Evolutionary conservation across 306 rosid species (phyloP).

Genomic region (Acacia crassicarpa): DNA sequence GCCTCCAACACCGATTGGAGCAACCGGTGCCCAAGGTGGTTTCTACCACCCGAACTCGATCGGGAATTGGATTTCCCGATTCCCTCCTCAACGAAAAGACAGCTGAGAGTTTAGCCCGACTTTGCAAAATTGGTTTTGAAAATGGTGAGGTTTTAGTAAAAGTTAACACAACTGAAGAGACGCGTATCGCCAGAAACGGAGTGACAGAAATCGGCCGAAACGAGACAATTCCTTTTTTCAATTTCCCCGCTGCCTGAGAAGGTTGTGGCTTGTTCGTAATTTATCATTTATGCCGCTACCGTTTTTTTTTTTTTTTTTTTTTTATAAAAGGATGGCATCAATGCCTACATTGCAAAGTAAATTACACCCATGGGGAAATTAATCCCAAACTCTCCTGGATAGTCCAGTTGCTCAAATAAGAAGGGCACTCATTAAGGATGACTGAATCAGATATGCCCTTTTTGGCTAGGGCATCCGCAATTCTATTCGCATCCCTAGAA

Average conservation of each 20-base stretch:
- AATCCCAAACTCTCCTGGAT: too few species aligned
- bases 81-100: not conserved
- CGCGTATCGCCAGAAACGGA: constrained; percentile 4
- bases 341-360: too few species aligned
- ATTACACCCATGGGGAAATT: too few species aligned
- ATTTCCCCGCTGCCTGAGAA: not conserved
- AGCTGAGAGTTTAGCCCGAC: not conserved
- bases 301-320: too few species aligned
- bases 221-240: not conserved
- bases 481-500: too few species aligned
- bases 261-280: not conserved
- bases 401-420: too few species aligned
- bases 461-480: too few species aligned
- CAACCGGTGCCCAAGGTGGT: not conserved
- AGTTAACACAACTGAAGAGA: not conserved
- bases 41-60: not conserved
- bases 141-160: not conserved
- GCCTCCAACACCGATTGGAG: constrained; percentile 38
- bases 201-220: not conserved
- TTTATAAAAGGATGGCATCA: too few species aligned
- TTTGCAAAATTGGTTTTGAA: not conserved
- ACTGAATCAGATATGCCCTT: too few species aligned
- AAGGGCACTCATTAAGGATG: too few species aligned
- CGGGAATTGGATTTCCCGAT: constrained; percentile 2
- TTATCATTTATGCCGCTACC: not conserved